Percentiles rank a stretch among this genome's conserved stretches.
phyloP scores from a whole-genome alignment of 495 filamentous ascomycete species.

The Annulohypoxylon maeteangense region DNA sequence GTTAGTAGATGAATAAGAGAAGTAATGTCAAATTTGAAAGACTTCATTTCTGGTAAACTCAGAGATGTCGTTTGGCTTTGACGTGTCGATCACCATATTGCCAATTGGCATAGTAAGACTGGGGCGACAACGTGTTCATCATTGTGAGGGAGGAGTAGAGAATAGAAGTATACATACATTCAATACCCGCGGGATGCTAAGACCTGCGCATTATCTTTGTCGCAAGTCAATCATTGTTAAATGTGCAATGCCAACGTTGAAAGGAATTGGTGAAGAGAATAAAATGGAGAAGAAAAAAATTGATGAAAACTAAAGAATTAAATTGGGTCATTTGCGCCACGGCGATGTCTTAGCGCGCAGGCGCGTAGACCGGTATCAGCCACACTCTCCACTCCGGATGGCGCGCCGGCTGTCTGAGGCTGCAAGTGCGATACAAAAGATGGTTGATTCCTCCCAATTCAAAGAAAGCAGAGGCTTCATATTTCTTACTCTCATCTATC shows the following conservation, averaged over 20 bases:
- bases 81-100: constrained; percentile 88
- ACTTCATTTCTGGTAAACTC: constrained; percentile 54
- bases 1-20: constrained; percentile 17
- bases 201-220: not conserved
- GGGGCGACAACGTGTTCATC: constrained; percentile 95
- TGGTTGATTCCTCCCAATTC: constrained; percentile 21
- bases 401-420: constrained; percentile 12
- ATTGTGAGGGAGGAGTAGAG: constrained; percentile 57
- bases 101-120: constrained; percentile 78
- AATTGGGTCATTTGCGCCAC: constrained; percentile 5
- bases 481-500: constrained; percentile 8
- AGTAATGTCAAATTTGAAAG: constrained; percentile 5
- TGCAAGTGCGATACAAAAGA: constrained; percentile 34
- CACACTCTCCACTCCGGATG: constrained; percentile 10
- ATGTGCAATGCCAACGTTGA: constrained; percentile 23
- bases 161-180: constrained; percentile 46
- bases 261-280: constrained; percentile 42
- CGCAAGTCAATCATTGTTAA: no score
- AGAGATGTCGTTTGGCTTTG: constrained; percentile 90
- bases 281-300: constrained; percentile 43
- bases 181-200: not conserved
- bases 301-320: constrained; percentile 28
- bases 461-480: constrained; percentile 16
- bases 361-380: constrained; percentile 1
- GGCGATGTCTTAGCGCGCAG: not conserved